phyloP scores from a whole-genome alignment of 768 basidiomycete species.

The Mycena chlorophos region DNA sequence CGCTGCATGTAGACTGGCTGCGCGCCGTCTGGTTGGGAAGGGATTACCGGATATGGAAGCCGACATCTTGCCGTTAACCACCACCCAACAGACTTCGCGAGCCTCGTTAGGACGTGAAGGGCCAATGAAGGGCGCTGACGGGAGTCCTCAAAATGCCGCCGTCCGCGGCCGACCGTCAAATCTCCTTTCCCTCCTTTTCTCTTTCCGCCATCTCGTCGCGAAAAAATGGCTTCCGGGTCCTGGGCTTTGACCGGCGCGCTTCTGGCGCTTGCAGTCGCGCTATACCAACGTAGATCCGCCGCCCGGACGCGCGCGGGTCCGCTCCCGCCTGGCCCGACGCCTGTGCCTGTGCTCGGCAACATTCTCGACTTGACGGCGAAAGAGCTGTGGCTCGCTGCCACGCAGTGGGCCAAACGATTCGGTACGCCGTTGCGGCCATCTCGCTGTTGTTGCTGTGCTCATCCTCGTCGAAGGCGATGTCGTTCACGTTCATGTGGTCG shows the following conservation, averaged over 20 bases:
- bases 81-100: not conserved
- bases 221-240: not conserved
- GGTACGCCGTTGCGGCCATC: slow-evolving; percentile 41
- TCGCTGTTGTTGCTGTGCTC: slow-evolving; percentile 14
- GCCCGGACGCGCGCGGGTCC: slow-evolving; percentile 38
- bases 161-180: not conserved
- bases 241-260: slow-evolving; percentile 27
- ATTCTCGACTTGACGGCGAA: slow-evolving; percentile 56
- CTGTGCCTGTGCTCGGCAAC: slow-evolving; percentile 67
- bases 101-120: slow-evolving; percentile 1
- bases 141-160: not conserved
- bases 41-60: not conserved
- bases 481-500: slow-evolving; percentile 64
- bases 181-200: not conserved
- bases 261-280: slow-evolving; percentile 41
- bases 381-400: slow-evolving; percentile 65
- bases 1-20: not conserved
- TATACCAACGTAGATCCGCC: slow-evolving; percentile 43
- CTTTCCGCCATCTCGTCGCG: not conserved
- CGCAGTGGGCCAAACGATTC: slow-evolving; percentile 61
- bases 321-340: slow-evolving; percentile 68
- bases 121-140: too few species aligned
- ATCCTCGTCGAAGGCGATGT: slow-evolving; percentile 50
- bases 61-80: not conserved
- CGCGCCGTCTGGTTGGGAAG: not conserved